Evolutionary conservation across 805 yeast species (phyloP).

Genomic region (Blastobotrys parvus): DNA sequence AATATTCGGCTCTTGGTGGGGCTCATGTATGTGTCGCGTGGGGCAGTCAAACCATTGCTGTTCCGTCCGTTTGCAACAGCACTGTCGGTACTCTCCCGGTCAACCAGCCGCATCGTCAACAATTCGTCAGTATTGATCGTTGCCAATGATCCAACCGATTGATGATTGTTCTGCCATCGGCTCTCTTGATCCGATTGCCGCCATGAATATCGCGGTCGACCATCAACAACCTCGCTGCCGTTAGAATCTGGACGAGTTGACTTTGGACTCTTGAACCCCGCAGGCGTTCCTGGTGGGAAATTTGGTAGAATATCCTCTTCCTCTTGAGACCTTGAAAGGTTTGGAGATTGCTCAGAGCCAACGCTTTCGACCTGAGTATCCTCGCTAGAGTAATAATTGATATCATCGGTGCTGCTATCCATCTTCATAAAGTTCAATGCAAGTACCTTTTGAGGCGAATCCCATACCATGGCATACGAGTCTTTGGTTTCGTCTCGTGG

Average conservation of each 20-base stretch:
- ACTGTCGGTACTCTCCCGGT: conserved; percentile 22
- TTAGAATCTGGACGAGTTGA: conserved; percentile 33
- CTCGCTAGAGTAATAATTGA: conserved; percentile 6
- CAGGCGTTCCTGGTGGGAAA: conserved; percentile 3
- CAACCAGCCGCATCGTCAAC: conserved; percentile 68
- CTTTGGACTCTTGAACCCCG: conserved; percentile 23
- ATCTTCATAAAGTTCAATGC: conserved; percentile 29
- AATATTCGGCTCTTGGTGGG: conserved; percentile 20
- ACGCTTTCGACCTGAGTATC: conserved; percentile 6
- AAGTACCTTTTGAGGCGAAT: conserved; percentile 30
- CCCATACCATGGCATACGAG: conserved; percentile 21
- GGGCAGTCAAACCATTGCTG: conserved; percentile 4
- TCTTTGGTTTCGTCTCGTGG: conserved; percentile 7
- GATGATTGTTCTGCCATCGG: conserved; percentile 45
- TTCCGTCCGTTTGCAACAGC: too few species aligned
- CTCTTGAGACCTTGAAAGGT: neutral
- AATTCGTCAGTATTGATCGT: conserved; percentile 83
- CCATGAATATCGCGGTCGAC: conserved; percentile 47
- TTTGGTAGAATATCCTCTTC: conserved; percentile 6
- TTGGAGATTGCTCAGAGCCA: neutral
- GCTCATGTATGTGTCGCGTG: conserved; percentile 18
- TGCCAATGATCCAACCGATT: conserved; percentile 62
- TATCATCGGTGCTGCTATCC: conserved; percentile 25
- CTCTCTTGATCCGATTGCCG: conserved; percentile 31
- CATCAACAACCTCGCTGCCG: conserved; percentile 30